Base-by-base conservation (phyloP, 805 yeast species). In the Ogataea paraovalis region DNA sequence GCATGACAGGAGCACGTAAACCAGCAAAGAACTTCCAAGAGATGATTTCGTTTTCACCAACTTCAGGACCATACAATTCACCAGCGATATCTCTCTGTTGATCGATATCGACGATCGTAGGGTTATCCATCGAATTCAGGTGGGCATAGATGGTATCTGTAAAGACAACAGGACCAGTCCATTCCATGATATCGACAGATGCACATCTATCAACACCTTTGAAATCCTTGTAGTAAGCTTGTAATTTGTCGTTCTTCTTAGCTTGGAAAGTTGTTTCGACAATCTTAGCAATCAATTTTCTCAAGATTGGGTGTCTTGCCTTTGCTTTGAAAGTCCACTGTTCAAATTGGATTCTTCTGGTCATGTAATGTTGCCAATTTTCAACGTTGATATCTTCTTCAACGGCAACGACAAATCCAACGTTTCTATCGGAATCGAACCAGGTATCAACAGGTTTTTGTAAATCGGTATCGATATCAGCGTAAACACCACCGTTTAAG, bases 111-210 rank as follows among this genome's bases (percentile, higher is more conserved):
- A 64, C 66, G 44, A 64, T 56, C 2, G 67, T 64, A 46, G 68
- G 68, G 37, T 64, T 61, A 43, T 50, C 54, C 39, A 64, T 52
- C 21, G 66, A 60, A 60, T 84, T 83, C 61, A 85, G 72, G 61
- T 85, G 86, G 8, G 76, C 75, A 64, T 85, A 75, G 12, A 85
- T 75, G 10, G 82, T 80, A 61, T 85, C 92, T 1, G 95, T 82
- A 83, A 89, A 86, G 22, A 81, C 68, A 38, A 88, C 94, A 41
- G 86, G 80, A 10, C 95, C 95, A 0, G 94, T 83, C 89, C 89
- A 84, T 57, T 73, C 77, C 71, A 81, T 79, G 46, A 83, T 79
- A 53, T 78, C 83, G 48, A 70, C 60, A 2, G 68, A 62, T 18
- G 61, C 57, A 49, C 70, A 66, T 51, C 62, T 60, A 51, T 67